These are phyloP conservation scores for Sphaerosporella brunnea DNA, from an alignment of 495 filamentous ascomycete species.

Conservation along the genomic window DNA sequence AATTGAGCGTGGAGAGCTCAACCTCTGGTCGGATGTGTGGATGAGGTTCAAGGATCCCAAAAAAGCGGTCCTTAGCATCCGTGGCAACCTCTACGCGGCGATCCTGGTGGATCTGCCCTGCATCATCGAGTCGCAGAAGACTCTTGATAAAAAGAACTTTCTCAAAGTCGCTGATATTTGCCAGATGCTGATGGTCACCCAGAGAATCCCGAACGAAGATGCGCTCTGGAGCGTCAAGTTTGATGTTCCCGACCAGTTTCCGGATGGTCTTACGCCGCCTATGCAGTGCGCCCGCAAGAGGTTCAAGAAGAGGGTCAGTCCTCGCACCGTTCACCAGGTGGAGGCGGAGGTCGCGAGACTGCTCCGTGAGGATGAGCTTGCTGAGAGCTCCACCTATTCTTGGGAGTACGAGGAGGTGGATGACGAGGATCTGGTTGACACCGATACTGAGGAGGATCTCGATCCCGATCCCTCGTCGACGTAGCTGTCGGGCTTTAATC, in stretches of 20 bases:
- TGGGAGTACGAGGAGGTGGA: constrained; percentile 24
- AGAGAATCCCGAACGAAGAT: constrained; percentile 47
- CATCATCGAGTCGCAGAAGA: constrained; percentile 89
- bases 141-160: constrained; percentile 78
- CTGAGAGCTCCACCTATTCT: constrained; percentile 33
- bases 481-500: too few relatives aligned
- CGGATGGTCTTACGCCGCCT: constrained; percentile 82
- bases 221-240: constrained; percentile 35
- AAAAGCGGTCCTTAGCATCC: constrained; percentile 51
- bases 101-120: constrained; percentile 74
- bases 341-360: constrained; percentile 66
- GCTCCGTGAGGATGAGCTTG: constrained; percentile 49
- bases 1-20: constrained; percentile 55
- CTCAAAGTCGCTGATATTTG: constrained; percentile 89
- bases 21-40: constrained; percentile 50
- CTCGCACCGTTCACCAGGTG: constrained; percentile 72
- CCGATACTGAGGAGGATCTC: too few relatives aligned
- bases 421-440: constrained; percentile 27
- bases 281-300: constrained; percentile 74
- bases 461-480: too few relatives aligned
- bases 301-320: constrained; percentile 67
- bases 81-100: constrained; percentile 57
- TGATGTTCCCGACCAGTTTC: constrained; percentile 45
- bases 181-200: constrained; percentile 82
- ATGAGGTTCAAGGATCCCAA: constrained; percentile 68